These are phyloP conservation scores for Trichoderma asperellum DNA, from an alignment of 2,329 filamentous ascomycete genomes.

Conservation along the genomic window DNA sequence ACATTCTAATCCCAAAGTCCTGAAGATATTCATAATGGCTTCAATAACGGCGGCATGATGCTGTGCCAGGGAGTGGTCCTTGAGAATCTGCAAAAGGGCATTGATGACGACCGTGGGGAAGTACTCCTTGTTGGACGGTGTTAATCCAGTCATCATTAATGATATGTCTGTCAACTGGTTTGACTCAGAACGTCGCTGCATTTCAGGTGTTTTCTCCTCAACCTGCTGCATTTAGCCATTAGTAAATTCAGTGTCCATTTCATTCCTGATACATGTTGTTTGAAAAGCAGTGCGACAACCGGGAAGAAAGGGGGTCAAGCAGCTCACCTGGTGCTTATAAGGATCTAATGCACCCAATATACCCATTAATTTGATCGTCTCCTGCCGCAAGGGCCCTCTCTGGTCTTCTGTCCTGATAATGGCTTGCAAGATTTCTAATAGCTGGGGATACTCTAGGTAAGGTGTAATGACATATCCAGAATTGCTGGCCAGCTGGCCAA, in stretches of 20 bases:
- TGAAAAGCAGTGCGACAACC: background rate
- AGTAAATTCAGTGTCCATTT: slow-evolving; percentile 7
- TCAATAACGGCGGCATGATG: slow-evolving; percentile 95
- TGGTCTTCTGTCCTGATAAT: slow-evolving; percentile 91
- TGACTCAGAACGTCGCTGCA: slow-evolving; percentile 67
- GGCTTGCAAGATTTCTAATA: slow-evolving; percentile 88
- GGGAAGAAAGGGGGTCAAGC: background rate
- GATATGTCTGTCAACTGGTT: slow-evolving; percentile 86
- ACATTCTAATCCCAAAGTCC: slow-evolving; percentile 92
- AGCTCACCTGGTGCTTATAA: slow-evolving; percentile 79
- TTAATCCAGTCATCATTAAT: slow-evolving; percentile 95
- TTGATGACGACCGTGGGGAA: slow-evolving; percentile 98
- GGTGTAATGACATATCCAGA: slow-evolving; percentile 97
- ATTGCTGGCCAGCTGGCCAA: slow-evolving; percentile 92
- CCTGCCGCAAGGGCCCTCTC: slow-evolving; percentile 80
- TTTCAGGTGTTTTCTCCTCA: slow-evolving; percentile 83
- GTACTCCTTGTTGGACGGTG: slow-evolving; percentile 96
- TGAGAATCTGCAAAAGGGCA: slow-evolving; percentile 87
- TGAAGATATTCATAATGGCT: slow-evolving; percentile 98
- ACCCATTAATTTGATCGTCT: slow-evolving; percentile 95
- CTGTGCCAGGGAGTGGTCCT: slow-evolving; percentile 84
- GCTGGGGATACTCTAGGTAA: slow-evolving; percentile 91
- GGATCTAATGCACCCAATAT: slow-evolving; percentile 94
- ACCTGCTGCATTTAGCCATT: slow-evolving; percentile 60
- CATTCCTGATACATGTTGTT: background rate